Percentiles rank a stretch among this genome's conserved stretches.
Conservation (phyloP, 192 early-diverging fungal species). For the Diversispora eburnea region DNA sequence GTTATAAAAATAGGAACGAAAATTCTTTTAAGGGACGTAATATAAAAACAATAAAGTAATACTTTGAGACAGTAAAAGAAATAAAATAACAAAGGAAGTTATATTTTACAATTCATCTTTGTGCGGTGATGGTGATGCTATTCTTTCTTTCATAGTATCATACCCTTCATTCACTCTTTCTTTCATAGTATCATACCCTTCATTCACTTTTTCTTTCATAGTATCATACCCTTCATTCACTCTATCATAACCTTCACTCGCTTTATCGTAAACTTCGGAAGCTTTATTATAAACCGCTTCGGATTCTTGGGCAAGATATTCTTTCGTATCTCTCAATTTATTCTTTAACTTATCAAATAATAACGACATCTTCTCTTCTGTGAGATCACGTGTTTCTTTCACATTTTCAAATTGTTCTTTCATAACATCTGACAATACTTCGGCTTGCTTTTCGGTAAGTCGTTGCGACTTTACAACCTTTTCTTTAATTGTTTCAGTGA, state of each 20-base stretch:
- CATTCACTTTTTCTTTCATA: neutral
- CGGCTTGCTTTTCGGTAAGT: conserved; percentile 6
- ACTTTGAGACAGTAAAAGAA: too few species aligned
- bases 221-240: neutral
- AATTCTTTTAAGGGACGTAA: too few species aligned
- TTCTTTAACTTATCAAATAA: neutral
- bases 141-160: neutral
- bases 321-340: neutral
- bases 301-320: neutral
- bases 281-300: neutral
- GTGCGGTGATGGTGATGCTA: neutral
- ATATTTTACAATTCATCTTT: neutral
- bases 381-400: conserved; percentile 12
- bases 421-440: conserved; percentile 2
- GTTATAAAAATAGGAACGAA: too few species aligned
- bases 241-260: too few species aligned
- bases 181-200: neutral
- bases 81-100: neutral
- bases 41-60: too few species aligned
- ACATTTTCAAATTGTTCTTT: neutral
- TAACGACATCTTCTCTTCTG: neutral
- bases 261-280: neutral
- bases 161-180: neutral
- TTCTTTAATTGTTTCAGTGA: neutral
- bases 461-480: neutral